Evolutionary conservation across 768 basidiomycete species (phyloP), one percentile per base, ranked within the genome.

Genomic region (Psilocybe cubensis): DNA sequence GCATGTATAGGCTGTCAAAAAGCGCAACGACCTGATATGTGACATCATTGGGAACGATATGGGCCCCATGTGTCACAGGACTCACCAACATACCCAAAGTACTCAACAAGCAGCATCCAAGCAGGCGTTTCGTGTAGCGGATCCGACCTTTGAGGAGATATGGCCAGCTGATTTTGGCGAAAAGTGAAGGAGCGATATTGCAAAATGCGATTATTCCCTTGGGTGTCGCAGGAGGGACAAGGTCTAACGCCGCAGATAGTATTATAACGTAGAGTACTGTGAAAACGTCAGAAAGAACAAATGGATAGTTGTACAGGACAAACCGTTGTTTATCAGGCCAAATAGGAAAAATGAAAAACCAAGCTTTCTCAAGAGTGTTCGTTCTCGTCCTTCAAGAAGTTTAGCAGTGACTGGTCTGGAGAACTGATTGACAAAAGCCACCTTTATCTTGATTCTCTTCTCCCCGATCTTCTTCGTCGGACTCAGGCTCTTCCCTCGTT

Each of bases 201-300:
- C 92, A 96, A 69, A 98, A 94, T 0, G 90, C 86, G 51, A 98
- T 94, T 54, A 98, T 86, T 14, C 96, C 96, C 69, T 96, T 96
- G 0, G 96, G 96, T 0, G 94, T 96, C 2, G 89, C 83, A 1
- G 92, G 87, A 7, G 94, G 91, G 1, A 97, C 95, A 3, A 99
- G 83, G 68, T 99, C 97, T 3, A 98, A 78, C 1, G 97, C 97
- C 5, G 96, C 96, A 1, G 94, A 96, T 18, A 99, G 84, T 59
- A 98, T 97, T 59, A 98, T 91, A 33, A 99, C 96, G 73, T 98
- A 97, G 55, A 96, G 79, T 4, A 97, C 94, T 94, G 60, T 0
- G 56, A 20, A 43, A 31, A 33, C 24, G 40, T 49, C 4, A 45
- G 56, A 8, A 60, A 43, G 23, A 53, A 10, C 49, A 52, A 18